phyloP scores from a whole-genome alignment of 2,329 filamentous ascomycete species.

The Aaosphaeria arxii region DNA sequence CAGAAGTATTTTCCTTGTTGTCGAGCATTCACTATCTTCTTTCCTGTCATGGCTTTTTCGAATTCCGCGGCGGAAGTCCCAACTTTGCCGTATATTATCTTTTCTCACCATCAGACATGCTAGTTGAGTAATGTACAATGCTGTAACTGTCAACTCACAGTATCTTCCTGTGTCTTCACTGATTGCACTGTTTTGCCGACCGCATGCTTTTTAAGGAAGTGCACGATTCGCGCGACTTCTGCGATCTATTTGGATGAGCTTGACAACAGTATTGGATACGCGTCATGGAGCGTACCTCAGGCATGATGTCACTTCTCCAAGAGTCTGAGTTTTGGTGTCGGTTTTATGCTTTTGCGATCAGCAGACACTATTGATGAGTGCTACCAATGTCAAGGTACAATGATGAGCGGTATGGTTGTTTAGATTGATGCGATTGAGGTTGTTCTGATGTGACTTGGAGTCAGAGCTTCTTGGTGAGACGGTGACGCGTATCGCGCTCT shows the following conservation, averaged over 20 bases:
- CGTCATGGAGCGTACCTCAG: no score
- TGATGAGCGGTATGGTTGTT: no score
- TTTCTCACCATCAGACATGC: background rate
- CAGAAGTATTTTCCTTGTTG: conserved; percentile 98
- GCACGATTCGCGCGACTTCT: conserved; percentile 76
- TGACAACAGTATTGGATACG: no score
- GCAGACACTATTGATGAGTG: no score
- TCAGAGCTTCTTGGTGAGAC: no score
- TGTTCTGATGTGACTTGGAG: no score
- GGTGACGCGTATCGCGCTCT: no score
- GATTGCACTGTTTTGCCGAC: conserved; percentile 75
- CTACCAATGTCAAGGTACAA: no score
- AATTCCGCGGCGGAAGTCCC: conserved; percentile 77
- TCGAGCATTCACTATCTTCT: conserved; percentile 67
- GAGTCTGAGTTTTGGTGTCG: background rate
- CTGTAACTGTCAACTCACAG: conserved; percentile 18
- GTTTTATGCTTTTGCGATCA: background rate
- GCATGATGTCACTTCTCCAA: conserved; percentile 1
- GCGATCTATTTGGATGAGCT: conserved; percentile 38
- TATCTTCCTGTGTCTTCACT: conserved; percentile 72
- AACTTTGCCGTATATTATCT: conserved; percentile 84
- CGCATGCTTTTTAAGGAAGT: conserved; percentile 79
- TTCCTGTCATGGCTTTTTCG: conserved; percentile 69
- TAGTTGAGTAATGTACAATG: background rate
- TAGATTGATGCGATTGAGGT: no score